phyloP scores from a whole-genome alignment of 176 grass and related monocot species.

The Puya raimondii region DNA sequence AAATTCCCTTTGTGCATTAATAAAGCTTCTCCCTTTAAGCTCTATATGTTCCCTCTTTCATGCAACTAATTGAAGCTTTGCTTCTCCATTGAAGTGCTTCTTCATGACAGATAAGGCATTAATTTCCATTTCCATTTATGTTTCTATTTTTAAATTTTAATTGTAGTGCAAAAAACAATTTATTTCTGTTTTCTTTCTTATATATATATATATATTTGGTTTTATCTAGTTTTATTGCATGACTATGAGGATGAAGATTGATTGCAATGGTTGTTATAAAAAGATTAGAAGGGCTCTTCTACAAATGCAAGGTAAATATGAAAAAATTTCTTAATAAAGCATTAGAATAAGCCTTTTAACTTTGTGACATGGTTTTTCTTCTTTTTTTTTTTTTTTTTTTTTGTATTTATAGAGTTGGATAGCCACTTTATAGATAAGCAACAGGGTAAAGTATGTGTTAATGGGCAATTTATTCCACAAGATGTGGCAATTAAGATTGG shows the following conservation, averaged over 20 bases:
- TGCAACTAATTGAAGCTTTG: background rate
- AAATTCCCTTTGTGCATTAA: no score
- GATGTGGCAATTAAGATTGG: conserved; percentile 81
- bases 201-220: background rate
- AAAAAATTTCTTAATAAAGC: no score
- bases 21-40: no score
- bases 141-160: background rate
- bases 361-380: background rate
- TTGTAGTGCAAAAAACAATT: no score
- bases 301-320: conserved; percentile 61
- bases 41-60: conserved; percentile 13
- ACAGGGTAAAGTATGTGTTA: conserved; percentile 54
- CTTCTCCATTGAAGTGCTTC: background rate
- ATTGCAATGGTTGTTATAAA: conserved; percentile 86
- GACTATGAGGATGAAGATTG: conserved; percentile 89
- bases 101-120: conserved; percentile 8
- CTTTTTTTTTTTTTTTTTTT: background rate
- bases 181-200: background rate
- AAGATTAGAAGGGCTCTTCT: conserved; percentile 71
- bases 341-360: background rate
- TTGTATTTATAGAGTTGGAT: conserved; percentile 48
- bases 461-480: conserved; percentile 57
- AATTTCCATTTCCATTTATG: background rate
- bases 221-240: conserved; percentile 48
- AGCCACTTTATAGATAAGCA: conserved; percentile 67